Evolutionary conservation across 2,329 filamentous ascomycete species (phyloP).

Genomic region (Neurospora crassa): DNA sequence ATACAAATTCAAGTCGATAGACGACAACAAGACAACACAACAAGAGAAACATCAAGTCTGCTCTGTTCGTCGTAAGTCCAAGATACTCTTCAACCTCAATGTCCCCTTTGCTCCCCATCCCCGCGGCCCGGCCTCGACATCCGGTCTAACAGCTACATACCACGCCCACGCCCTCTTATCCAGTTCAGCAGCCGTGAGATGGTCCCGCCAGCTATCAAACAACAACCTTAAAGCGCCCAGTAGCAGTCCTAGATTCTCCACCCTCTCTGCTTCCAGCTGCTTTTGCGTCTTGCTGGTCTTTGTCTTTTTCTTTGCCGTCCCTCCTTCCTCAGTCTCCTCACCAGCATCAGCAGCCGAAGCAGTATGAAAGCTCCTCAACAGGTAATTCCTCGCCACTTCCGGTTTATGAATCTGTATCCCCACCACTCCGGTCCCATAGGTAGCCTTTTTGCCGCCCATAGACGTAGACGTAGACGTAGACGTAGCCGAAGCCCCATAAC

Average conservation of each 20-base stretch:
- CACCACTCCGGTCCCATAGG: constrained; percentile 25
- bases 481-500: constrained; percentile 10
- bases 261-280: constrained; percentile 49
- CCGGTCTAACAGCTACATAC: constrained; percentile 69
- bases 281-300: constrained; percentile 40
- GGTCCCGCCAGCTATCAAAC: constrained; percentile 63
- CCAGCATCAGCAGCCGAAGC: constrained; percentile 23
- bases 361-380: constrained; percentile 49
- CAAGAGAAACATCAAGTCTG: not conserved
- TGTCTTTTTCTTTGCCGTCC: constrained; percentile 5
- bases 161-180: constrained; percentile 71
- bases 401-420: constrained; percentile 67
- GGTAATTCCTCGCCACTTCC: constrained; percentile 53
- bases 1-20: not conserved
- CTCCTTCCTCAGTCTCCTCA: not conserved
- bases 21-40: not conserved
- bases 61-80: constrained; percentile 41
- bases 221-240: constrained; percentile 63
- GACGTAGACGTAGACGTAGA: constrained; percentile 11
- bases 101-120: constrained; percentile 79
- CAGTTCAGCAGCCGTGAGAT: constrained; percentile 54
- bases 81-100: constrained; percentile 56
- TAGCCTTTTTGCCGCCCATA: constrained; percentile 14
- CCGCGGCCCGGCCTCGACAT: constrained; percentile 61
- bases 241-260: constrained; percentile 58